Base-by-base conservation (phyloP, 2,329 filamentous ascomycete genomes). In the Fusarium begoniae region DNA sequence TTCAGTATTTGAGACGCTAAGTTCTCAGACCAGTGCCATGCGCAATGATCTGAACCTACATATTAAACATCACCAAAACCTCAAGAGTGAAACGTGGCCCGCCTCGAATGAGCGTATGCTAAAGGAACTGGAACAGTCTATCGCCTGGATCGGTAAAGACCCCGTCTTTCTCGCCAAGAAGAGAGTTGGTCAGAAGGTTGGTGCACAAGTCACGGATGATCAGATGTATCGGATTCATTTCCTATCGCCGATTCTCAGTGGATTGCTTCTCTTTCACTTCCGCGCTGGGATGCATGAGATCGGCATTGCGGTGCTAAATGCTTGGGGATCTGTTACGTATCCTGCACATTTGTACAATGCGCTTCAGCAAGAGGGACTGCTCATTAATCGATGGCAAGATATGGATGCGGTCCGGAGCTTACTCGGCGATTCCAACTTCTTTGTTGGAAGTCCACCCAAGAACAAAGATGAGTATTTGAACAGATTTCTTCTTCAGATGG, bases 301-400 rank as follows among this genome's bases (percentile, higher is more conserved):
- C 5, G n/a, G 41, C 4, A 24, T 44, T 5, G 3, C n/a, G 0
- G 41, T 44, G 1, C 0, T 44, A 10, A 44, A 44, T 5, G n/a
- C 41, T 5, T 44, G 41, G 41, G n/a, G 41, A 0, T 44, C n/a
- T 44, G n/a, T 44, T 4, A 44, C n/a, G 0, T 44, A 24, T 44
- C n/a, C 41, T 0, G 41, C 41, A 8, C n/a, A 24, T 12, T 18
- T 24, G 5, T 24, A 44, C n/a, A 24, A 24, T 24, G 41, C 41
- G 4, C 41, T 44, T 0, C n/a, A 24, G 15, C n/a, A 24, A 10
- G 41, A 24, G 15, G n/a, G 41, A 8, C 41, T 44, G 6, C 41
- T 44, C 3, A 2, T 24, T 1, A 44, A 12, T 44, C 5, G n/a
- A 5, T 44, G n/a, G 41, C 41, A 44, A 24, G 41, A 44, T 1